Conservation (phyloP, 352 stramenopile genomes). For the Phytophthora pisi region DNA sequence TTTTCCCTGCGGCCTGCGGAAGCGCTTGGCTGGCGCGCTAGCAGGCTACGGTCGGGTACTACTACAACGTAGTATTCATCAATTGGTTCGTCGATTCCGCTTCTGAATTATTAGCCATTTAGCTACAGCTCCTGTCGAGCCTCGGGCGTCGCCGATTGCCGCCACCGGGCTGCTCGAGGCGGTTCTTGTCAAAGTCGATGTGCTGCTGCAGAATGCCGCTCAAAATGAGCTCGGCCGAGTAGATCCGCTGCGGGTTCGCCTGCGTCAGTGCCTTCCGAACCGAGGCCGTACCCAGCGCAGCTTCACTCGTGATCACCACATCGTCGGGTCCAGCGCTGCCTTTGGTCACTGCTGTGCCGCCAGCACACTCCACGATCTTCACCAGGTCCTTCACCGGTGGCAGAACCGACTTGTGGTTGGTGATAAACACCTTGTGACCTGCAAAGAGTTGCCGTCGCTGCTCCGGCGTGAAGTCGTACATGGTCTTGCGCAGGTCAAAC, state of each 20-base stretch:
- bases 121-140: neutral
- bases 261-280: constrained; percentile 43
- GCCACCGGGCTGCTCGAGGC: constrained; percentile 22
- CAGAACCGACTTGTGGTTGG: constrained; percentile 55
- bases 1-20: neutral
- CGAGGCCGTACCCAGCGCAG: constrained; percentile 35
- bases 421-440: constrained; percentile 51
- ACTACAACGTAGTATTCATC: too few species aligned
- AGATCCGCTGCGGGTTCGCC: constrained; percentile 40
- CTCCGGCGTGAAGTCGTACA: constrained; percentile 44
- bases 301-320: constrained; percentile 52
- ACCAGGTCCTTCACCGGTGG: constrained; percentile 52
- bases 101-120: neutral
- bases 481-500: constrained; percentile 53
- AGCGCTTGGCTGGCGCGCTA: neutral
- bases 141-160: constrained; percentile 16
- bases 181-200: constrained; percentile 46
- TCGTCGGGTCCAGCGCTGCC: constrained; percentile 34
- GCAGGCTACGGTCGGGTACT: too few species aligned
- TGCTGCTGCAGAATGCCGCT: constrained; percentile 56
- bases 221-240: constrained; percentile 55
- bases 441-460: constrained; percentile 46
- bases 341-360: constrained; percentile 39
- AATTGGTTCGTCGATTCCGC: neutral
- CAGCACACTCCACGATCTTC: constrained; percentile 63